Evolutionary conservation across 495 filamentous ascomycete genomes (phyloP).

Genomic region (Cladorrhinum samala): DNA sequence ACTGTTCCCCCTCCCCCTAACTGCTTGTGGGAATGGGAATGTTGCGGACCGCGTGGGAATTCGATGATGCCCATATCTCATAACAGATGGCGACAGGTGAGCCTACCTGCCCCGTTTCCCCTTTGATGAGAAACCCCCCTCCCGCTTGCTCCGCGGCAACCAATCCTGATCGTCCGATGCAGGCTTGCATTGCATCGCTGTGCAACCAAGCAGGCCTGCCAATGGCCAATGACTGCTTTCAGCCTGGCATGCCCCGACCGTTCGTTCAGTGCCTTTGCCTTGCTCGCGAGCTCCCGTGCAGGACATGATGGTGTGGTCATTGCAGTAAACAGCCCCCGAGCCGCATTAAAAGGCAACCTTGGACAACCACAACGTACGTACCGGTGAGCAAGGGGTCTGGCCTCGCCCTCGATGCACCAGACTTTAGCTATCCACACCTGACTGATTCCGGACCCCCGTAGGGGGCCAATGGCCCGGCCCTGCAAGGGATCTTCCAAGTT

Average conservation of each 20-base stretch:
- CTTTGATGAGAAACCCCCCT: no score
- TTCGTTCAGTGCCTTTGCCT: not conserved
- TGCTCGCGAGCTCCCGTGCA: not conserved
- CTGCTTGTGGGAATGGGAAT: not conserved
- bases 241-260: not conserved
- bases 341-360: not conserved
- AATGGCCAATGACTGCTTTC: not conserved
- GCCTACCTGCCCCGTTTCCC: no score
- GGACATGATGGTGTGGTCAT: slow-evolving; percentile 3
- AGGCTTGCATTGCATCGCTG: not conserved
- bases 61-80: no score
- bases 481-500: not conserved
- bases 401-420: not conserved
- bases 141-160: not conserved
- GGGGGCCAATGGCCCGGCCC: not conserved
- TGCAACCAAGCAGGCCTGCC: not conserved
- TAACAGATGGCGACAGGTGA: no score
- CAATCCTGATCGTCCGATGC: not conserved
- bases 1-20: no score
- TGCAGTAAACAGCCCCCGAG: not conserved
- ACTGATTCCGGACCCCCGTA: not conserved
- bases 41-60: no score
- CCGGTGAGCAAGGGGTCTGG: slow-evolving; percentile 4
- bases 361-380: not conserved
- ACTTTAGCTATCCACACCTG: not conserved